A percentile compares a stretch with the other conserved stretches of the same genome.
These are phyloP conservation scores for Suhomyces kilbournensis DNA, from an alignment of 805 yeast species.

Conservation along the genomic window DNA sequence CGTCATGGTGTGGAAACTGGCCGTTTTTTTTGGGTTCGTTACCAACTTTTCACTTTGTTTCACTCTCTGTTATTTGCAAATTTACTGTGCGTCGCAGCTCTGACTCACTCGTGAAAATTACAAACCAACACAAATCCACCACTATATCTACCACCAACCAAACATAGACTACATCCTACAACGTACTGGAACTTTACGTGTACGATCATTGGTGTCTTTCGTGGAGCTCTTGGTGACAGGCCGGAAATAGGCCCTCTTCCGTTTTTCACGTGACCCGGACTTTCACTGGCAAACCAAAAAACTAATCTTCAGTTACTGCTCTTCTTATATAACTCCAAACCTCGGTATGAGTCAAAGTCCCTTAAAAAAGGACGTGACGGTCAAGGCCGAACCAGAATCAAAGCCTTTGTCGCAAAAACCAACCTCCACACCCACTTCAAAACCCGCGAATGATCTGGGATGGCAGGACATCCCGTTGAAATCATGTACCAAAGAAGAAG, in stretches of 20 bases:
- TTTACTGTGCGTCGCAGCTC: background rate
- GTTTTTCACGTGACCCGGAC: too few relatives aligned
- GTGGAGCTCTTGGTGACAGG: too few relatives aligned
- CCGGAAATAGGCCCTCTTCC: too few relatives aligned
- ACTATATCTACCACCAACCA: background rate
- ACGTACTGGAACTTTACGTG: too few relatives aligned
- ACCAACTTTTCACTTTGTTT: background rate
- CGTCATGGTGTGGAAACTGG: background rate
- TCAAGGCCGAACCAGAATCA: slow-evolving; percentile 20
- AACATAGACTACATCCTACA: background rate
- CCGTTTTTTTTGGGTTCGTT: too few relatives aligned
- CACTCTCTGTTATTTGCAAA: too few relatives aligned
- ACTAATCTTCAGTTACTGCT: too few relatives aligned
- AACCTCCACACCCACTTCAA: background rate
- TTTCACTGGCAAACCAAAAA: too few relatives aligned
- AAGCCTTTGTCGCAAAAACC: background rate
- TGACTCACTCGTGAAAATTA: background rate
- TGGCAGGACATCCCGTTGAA: slow-evolving; percentile 60
- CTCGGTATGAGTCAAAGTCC: slow-evolving; percentile 22
- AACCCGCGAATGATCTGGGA: slow-evolving; percentile 18
- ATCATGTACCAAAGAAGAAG: slow-evolving; percentile 69
- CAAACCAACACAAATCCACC: background rate
- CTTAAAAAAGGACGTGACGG: slow-evolving; percentile 25
- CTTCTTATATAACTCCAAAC: too few relatives aligned
- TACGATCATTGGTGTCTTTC: too few relatives aligned